A percentile compares a stretch with the other conserved stretches of the same genome.
Evolutionary conservation across 2,329 filamentous ascomycete species (phyloP).

Genomic region (Phoma sp.): DNA sequence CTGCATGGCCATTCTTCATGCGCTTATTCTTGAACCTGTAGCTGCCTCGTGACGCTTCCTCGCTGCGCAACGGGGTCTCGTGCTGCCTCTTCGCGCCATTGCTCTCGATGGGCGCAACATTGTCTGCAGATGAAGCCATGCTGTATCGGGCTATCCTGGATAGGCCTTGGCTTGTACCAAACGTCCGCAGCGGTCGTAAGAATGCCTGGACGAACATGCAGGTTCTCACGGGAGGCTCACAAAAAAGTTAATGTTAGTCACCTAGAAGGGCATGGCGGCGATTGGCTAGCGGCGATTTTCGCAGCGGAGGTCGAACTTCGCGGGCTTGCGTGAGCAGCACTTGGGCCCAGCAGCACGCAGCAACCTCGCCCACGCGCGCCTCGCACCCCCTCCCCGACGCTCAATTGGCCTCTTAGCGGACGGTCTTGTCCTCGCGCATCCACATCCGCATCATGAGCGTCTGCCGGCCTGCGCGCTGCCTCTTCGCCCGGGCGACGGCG

Average conservation of each 20-base stretch:
- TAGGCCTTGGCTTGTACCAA: slow-evolving; percentile 26
- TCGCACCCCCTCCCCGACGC: background rate
- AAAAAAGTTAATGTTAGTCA: slow-evolving; percentile 36
- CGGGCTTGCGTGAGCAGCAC: background rate
- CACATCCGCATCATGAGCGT: slow-evolving; percentile 49
- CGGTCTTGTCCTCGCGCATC: background rate
- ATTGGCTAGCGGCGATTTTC: slow-evolving; percentile 36
- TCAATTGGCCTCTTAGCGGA: slow-evolving; percentile 11
- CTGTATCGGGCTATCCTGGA: slow-evolving; percentile 23
- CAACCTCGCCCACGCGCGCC: background rate
- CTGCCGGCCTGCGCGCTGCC: slow-evolving; percentile 50
- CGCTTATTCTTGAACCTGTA: slow-evolving; percentile 55
- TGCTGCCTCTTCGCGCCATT: slow-evolving; percentile 44
- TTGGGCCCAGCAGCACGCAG: slow-evolving; percentile 6
- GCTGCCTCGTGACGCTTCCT: slow-evolving; percentile 43
- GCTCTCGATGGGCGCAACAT: slow-evolving; percentile 38
- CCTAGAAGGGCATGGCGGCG: slow-evolving; percentile 26
- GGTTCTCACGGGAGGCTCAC: slow-evolving; percentile 6
- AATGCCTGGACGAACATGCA: slow-evolving; percentile 32
- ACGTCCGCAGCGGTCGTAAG: slow-evolving; percentile 34
- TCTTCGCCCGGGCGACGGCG: slow-evolving; percentile 44
- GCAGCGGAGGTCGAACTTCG: slow-evolving; percentile 11
- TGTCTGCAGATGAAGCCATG: slow-evolving; percentile 44
- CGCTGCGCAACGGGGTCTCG: slow-evolving; percentile 41
- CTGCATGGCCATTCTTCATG: slow-evolving; percentile 51